Evolutionary conservation across 345 rosid species (phyloP), one percentile per base, ranked within the genome.

Genomic region (Bretschneidera sinensis): DNA sequence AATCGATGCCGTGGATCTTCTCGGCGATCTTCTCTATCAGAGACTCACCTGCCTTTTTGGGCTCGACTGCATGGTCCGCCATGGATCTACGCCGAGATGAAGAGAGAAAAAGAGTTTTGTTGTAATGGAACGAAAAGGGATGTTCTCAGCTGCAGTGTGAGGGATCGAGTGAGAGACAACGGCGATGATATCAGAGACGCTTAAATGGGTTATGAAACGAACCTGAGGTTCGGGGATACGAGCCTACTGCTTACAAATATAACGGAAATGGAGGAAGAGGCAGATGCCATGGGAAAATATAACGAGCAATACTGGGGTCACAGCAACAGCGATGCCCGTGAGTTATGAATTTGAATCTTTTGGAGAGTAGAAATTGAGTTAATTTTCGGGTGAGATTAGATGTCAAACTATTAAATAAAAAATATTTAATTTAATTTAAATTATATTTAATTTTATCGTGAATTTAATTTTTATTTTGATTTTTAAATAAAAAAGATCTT

Each of bases 21-120:
- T 80, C 85, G 23, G 79, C 18, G 66, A 85, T 54, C 79, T 79
- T 84, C 53, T 76, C 84, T 78, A 80, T 52, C 75, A 79, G 31
- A 20, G 90, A 76, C 31, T 81, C 79, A 21, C 50, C 78, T 61
- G 45, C 45, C 10, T 5, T 4, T 39, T 39, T 13, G 45, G 4
- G 45, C 16, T 39, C 45, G 15, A 5, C 45, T 7, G 45, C 45
- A 39, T 50, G 75, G 59, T 74, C 80, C 24, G 68, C 68, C 24
- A 57, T 79, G 24, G 76, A 72, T 71, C 62, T 68, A 61, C 49
- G 45, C 45, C 45, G 13, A 9, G 48, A 9, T 50, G 43, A 28
- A 45, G 51, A 56, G 57, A 18, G 51, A 22, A 22, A 22, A 22
- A 13, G 55, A 10, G 57, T 21, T 39, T 25, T 17, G 48, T 21